These are phyloP conservation scores for Penicillium sp. DNA, from an alignment of 2,329 filamentous ascomycete genomes.

Conservation along the genomic window DNA sequence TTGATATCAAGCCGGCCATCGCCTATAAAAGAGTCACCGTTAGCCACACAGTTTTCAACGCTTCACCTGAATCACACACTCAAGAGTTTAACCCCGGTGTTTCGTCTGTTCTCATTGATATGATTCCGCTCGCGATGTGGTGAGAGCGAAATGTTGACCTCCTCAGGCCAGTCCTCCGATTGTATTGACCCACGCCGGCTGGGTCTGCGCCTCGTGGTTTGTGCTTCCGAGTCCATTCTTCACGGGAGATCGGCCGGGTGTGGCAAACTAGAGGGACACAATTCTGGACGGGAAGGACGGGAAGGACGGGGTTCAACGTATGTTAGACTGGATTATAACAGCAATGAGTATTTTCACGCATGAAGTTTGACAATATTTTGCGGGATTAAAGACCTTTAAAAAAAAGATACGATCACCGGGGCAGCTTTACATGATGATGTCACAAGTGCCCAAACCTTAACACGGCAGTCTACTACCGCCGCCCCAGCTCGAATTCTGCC, in stretches of 20 bases:
- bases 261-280: neutral
- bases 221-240: constrained; percentile 6
- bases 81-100: constrained; percentile 18
- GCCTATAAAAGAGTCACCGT: constrained; percentile 2
- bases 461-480: neutral
- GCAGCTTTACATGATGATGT: neutral
- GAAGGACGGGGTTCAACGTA: neutral
- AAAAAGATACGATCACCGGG: neutral
- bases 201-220: neutral
- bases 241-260: constrained; percentile 5
- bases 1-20: constrained; percentile 27
- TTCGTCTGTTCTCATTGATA: constrained; percentile 24
- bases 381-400: neutral
- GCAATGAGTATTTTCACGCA: neutral
- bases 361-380: too few relatives aligned
- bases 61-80: constrained; percentile 6
- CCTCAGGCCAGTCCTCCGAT: constrained; percentile 16
- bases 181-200: neutral
- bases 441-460: neutral
- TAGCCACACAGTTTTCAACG: neutral
- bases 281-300: neutral
- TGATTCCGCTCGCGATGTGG: neutral
- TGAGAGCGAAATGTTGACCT: neutral
- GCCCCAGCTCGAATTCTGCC: neutral
- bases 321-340: neutral